Evolutionary conservation across 768 basidiomycete genomes (phyloP).

Genomic region (Tricholoma terreum): DNA sequence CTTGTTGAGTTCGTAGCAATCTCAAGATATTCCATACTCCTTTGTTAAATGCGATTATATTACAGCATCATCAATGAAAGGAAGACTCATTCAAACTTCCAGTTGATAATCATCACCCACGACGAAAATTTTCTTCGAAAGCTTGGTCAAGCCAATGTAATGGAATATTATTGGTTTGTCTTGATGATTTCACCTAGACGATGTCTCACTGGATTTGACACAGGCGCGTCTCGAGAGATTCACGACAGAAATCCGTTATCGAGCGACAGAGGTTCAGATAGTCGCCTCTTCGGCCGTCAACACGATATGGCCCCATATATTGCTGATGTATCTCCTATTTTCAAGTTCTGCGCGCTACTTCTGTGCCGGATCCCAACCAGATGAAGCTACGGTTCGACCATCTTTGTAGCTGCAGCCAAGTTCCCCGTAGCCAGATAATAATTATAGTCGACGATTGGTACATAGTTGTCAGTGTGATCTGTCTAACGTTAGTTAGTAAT

Average conservation of each 20-base stretch:
- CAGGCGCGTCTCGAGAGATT: conserved; percentile 78
- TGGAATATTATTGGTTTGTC: conserved; percentile 90
- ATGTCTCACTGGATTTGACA: background rate
- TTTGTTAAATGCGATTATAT: conserved; percentile 5
- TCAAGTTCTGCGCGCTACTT: too few species aligned
- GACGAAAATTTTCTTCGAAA: conserved; percentile 93
- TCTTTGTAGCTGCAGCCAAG: too few species aligned
- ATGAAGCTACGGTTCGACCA: too few species aligned
- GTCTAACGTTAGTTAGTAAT: too few species aligned
- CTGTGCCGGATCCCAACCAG: too few species aligned
- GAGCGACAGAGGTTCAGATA: conserved; percentile 67
- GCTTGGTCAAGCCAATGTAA: conserved; percentile 85
- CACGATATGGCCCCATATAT: background rate
- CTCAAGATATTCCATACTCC: background rate
- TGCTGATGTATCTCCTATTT: too few species aligned
- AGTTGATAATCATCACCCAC: conserved; percentile 95
- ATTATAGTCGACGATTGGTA: too few species aligned
- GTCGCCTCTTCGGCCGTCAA: background rate
- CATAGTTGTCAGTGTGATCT: too few species aligned
- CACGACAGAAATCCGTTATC: conserved; percentile 76
- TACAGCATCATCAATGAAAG: conserved; percentile 91
- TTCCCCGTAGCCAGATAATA: too few species aligned
- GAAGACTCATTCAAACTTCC: conserved; percentile 87
- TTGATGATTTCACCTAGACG: background rate
- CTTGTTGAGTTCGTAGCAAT: conserved; percentile 75